Conservation (phyloP, 306 rosid genomes). For the Castanea crenata region DNA sequence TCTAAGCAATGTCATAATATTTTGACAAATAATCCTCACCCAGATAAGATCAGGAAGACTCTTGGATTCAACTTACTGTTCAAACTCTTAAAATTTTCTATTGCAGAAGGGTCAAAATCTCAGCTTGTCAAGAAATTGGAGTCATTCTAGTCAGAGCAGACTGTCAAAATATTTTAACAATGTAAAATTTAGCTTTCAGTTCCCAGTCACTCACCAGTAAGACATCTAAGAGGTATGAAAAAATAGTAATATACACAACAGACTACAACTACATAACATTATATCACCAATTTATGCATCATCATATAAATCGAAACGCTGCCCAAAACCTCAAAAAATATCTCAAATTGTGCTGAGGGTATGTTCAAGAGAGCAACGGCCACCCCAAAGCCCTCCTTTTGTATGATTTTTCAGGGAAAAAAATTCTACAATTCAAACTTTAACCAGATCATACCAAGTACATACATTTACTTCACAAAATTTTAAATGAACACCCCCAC, state of each 20-base stretch:
- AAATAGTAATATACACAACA: conserved; percentile 1
- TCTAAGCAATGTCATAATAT: too few relatives aligned
- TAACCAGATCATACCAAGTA: not conserved
- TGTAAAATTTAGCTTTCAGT: not conserved
- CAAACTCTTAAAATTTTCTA: too few relatives aligned
- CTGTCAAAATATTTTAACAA: not conserved
- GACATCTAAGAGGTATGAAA: not conserved
- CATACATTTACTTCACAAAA: not conserved
- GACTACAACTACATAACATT: not conserved
- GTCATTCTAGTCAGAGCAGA: not conserved
- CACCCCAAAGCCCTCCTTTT: too few relatives aligned
- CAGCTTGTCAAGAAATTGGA: conserved; percentile 13
- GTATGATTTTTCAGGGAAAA: not conserved
- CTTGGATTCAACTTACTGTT: too few relatives aligned
- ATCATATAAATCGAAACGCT: not conserved
- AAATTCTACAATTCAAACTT: not conserved
- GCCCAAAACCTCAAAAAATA: too few relatives aligned
- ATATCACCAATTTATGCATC: conserved; percentile 14
- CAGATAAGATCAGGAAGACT: too few relatives aligned
- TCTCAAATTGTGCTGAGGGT: not conserved
- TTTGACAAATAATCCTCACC: too few relatives aligned
- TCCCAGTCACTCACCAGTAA: too few relatives aligned
- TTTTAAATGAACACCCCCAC: too few relatives aligned
- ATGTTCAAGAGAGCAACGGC: too few relatives aligned
- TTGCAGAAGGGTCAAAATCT: too few relatives aligned